Conservation (phyloP, 371 early-diverging fungal genomes). For the Apophysomyces variabilis region DNA sequence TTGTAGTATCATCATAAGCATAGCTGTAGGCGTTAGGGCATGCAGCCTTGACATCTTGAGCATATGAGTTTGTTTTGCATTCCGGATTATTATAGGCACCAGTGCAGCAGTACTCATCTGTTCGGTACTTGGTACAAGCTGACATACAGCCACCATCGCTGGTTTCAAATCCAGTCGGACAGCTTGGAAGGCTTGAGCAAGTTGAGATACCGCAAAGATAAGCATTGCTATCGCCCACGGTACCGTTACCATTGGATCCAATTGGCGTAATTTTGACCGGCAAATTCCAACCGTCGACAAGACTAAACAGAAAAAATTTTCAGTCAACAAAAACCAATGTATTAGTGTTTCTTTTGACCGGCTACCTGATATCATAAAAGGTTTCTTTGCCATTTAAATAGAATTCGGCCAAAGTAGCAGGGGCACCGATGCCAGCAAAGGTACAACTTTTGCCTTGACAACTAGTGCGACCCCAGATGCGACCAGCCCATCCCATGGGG, state of each 20-base stretch:
- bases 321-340: background rate
- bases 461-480: slow-evolving; percentile 45
- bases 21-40: slow-evolving; percentile 51
- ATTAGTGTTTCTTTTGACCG: too few relatives aligned
- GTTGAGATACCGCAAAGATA: slow-evolving; percentile 39
- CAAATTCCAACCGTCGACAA: slow-evolving; percentile 44
- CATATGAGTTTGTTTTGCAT: slow-evolving; percentile 34
- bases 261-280: slow-evolving; percentile 37
- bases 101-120: slow-evolving; percentile 39
- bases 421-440: slow-evolving; percentile 26
- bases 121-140: slow-evolving; percentile 37
- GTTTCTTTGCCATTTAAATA: slow-evolving; percentile 29
- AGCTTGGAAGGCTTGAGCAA: slow-evolving; percentile 32
- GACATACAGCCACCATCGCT: slow-evolving; percentile 28
- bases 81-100: slow-evolving; percentile 25
- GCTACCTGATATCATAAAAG: slow-evolving; percentile 34
- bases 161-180: slow-evolving; percentile 32
- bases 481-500: slow-evolving; percentile 39
- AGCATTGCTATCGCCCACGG: slow-evolving; percentile 16
- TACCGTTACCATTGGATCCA: slow-evolving; percentile 23
- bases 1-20: slow-evolving; percentile 55
- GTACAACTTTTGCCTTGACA: slow-evolving; percentile 36
- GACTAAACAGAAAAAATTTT: background rate
- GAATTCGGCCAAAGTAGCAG: slow-evolving; percentile 43
- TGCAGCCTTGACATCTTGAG: slow-evolving; percentile 27